phyloP scores from a whole-genome alignment of 176 grass and related monocot species.

The Phragmites australis region DNA sequence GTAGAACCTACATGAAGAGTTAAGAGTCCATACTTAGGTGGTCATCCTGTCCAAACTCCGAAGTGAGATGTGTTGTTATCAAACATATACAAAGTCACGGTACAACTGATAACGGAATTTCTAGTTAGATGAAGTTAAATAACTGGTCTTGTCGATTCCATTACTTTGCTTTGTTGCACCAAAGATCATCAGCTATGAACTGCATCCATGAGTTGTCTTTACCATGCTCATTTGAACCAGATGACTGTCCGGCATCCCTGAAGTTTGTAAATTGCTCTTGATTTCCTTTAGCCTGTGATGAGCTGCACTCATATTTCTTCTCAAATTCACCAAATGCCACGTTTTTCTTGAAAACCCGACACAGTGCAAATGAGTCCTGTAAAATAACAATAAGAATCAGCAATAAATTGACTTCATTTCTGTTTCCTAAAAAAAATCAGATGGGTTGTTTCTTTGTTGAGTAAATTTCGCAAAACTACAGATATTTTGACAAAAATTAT shows the following conservation, averaged over 20 bases:
- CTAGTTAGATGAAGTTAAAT: conserved; percentile 47
- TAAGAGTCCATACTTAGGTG: conserved; percentile 43
- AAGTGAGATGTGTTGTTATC: conserved; percentile 31
- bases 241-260: conserved; percentile 53
- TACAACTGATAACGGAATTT: conserved; percentile 25
- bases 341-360: conserved; percentile 99
- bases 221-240: conserved; percentile 62
- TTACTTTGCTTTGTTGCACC: conserved; percentile 71
- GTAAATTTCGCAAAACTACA: no score
- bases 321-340: conserved; percentile 55
- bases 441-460: not conserved
- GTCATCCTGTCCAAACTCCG: conserved; percentile 35
- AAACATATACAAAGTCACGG: conserved; percentile 42
- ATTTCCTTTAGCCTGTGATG: conserved; percentile 57
- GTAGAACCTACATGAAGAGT: conserved; percentile 43
- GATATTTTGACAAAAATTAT: no score
- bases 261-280: conserved; percentile 38
- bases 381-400: conserved; percentile 33
- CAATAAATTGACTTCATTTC: conserved; percentile 1
- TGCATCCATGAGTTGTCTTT: conserved; percentile 99
- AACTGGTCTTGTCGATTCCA: conserved; percentile 15
- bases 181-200: conserved; percentile 86
- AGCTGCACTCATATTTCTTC: conserved; percentile 63
- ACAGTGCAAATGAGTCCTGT: conserved; percentile 86
- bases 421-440: conserved; percentile 1